Evolutionary conservation across 768 basidiomycete genomes (phyloP).

Genomic region (Candolleomyces efflorescens): DNA sequence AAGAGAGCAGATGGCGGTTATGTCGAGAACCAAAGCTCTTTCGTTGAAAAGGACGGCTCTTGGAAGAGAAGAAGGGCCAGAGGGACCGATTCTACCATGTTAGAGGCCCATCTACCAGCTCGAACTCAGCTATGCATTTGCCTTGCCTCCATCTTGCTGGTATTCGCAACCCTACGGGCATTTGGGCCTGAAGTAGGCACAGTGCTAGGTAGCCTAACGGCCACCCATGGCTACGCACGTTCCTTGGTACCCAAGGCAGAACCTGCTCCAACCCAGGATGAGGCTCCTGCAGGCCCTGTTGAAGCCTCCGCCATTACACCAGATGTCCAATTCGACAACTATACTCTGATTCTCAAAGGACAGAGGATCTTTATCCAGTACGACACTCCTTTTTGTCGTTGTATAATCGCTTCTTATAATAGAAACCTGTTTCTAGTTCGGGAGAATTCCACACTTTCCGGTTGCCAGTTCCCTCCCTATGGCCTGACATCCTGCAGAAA

Average conservation of each 20-base stretch:
- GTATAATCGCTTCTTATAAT: not conserved
- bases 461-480: slow-evolving; percentile 72
- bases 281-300: not conserved
- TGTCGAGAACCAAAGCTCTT: not conserved
- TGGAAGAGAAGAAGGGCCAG: not conserved
- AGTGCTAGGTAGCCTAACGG: not conserved
- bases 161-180: not conserved
- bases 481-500: slow-evolving; percentile 82
- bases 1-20: not conserved
- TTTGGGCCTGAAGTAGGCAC: not conserved
- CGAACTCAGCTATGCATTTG: not conserved
- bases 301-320: slow-evolving; percentile 15
- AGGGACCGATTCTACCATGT: too few species aligned
- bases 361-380: slow-evolving; percentile 74
- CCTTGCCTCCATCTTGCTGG: not conserved
- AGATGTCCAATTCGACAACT: slow-evolving; percentile 56
- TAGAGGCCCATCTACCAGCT: not conserved
- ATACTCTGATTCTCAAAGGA: slow-evolving; percentile 63
- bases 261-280: not conserved
- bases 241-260: not conserved
- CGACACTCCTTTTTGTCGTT: slow-evolving; percentile 18
- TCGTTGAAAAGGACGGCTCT: not conserved
- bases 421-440: slow-evolving; percentile 40
- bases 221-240: not conserved
- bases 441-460: slow-evolving; percentile 87